Base-by-base conservation (phyloP, 495 filamentous ascomycete genomes). In the Terfezia claveryi region DNA sequence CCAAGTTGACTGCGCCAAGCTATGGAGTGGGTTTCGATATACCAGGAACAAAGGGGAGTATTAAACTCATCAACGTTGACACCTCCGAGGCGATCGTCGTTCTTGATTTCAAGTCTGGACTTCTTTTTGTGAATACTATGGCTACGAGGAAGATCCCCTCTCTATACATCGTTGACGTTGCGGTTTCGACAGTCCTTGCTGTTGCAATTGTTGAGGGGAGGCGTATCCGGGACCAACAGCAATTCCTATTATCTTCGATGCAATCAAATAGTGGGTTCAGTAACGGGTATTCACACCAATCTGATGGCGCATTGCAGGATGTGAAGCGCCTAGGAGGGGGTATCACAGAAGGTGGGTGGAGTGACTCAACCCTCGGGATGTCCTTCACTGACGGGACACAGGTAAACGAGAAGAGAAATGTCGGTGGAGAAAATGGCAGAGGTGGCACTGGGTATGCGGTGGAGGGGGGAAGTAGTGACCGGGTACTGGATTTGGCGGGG, bases 101-200 rank as follows among this genome's bases (percentile, higher is more conserved):
- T 23, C 52, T 63, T 4, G 60, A 63, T 50, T 59, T 63, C 27
- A 41, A 41, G 8, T 51, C 38, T 0, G 36, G 46, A 4, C 16
- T 53, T 11, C 51, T 63, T 9, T 50, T 56, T 16, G 37, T 63
- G 14, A 51, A 63, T 56, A 59, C 61, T 7, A 10, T 52, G 14
- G 61, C 61, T 2, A 63, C 61, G 2, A 46, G 44, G 1, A 57
- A 51, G 23, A 63, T 63, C 10, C 56, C 56, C 0, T 63, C 57
- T 8, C 56, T 59, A n/a, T 50, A 63, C 36, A 63, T 63, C 9
- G 57, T 63, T n/a, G 61, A 63, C n/a, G 61, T 63, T 1, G 61
- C 57, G 8, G 57, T 63, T 10, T 55, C 54, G 10, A 57, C 61
- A 0, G 44, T 63, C 1, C 49, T 63, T 0, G 58, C 61, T 9